phyloP scores from a whole-genome alignment of 345 rosid species.

The Pseudoturritis turrita region DNA sequence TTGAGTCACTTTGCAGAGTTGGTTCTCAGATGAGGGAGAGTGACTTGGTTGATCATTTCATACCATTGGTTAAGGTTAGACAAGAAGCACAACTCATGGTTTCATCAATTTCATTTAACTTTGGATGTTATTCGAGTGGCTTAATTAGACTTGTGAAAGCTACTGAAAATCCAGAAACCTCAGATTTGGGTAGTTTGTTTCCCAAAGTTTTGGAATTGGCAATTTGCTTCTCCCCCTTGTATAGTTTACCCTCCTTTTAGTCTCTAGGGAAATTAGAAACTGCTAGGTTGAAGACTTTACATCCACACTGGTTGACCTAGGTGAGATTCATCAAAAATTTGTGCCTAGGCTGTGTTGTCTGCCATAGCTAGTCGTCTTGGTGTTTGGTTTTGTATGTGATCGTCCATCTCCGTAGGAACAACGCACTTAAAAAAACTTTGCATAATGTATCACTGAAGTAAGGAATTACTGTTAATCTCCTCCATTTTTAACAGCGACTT shows the following conservation, averaged over 20 bases:
- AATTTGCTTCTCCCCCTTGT: not conserved
- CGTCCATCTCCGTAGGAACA: not conserved
- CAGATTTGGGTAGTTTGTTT: not conserved
- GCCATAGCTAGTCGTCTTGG: not conserved
- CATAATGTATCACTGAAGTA: not conserved
- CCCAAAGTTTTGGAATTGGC: not conserved
- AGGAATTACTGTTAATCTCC: not conserved
- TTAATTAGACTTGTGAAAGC: not conserved
- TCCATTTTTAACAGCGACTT: slow-evolving; percentile 52
- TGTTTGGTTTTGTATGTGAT: not conserved
- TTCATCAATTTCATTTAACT: not conserved
- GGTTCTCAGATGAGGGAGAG: slow-evolving; percentile 86
- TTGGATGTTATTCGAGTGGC: not conserved
- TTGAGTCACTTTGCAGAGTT: slow-evolving; percentile 69
- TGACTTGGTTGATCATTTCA: slow-evolving; percentile 68
- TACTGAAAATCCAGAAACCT: not conserved
- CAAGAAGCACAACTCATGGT: not conserved
- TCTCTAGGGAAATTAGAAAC: not conserved
- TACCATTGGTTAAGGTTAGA: slow-evolving; percentile 70
- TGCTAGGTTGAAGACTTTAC: not conserved
- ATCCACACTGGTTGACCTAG: not conserved
- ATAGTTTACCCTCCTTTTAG: not conserved
- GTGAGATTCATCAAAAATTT: not conserved
- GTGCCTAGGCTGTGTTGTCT: not conserved
- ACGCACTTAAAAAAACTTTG: not conserved